These are phyloP conservation scores for Earliella scabrosa DNA, from an alignment of 1,284 basidiomycete genomes.

Conservation along the genomic window DNA sequence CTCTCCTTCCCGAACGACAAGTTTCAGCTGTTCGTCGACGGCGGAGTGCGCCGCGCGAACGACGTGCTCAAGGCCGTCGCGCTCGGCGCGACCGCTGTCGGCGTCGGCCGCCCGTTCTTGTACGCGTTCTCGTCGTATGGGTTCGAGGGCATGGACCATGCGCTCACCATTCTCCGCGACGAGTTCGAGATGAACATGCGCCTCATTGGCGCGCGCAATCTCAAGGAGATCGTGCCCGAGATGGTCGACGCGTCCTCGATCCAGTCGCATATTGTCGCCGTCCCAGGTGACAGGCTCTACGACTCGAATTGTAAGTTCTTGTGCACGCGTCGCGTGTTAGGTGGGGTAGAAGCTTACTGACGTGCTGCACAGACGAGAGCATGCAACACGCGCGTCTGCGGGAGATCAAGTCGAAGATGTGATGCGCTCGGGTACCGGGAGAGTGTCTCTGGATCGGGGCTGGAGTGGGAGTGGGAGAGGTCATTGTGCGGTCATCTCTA, in stretches of 20 bases:
- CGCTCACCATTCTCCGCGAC: slow-evolving; percentile 83
- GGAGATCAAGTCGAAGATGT: slow-evolving; percentile 55
- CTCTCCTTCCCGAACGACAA: slow-evolving; percentile 63
- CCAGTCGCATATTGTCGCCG: slow-evolving; percentile 61
- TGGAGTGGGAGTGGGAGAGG: too few species aligned
- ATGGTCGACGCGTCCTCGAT: slow-evolving; percentile 89
- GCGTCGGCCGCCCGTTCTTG: slow-evolving; percentile 83
- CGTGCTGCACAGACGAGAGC: slow-evolving; percentile 36
- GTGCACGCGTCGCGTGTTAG: not conserved
- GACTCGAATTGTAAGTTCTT: slow-evolving; percentile 73
- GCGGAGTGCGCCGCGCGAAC: slow-evolving; percentile 88
- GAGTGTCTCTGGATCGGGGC: too few species aligned
- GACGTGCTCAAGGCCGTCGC: slow-evolving; percentile 93
- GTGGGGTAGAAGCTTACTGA: not conserved
- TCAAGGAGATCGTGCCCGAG: slow-evolving; percentile 79
- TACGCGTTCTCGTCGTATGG: slow-evolving; percentile 93
- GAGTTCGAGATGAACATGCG: slow-evolving; percentile 96
- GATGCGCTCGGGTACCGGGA: not conserved
- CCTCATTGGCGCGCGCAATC: slow-evolving; percentile 79
- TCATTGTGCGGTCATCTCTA: not conserved
- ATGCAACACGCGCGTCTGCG: slow-evolving; percentile 58
- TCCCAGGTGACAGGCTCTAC: slow-evolving; percentile 76
- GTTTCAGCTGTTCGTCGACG: slow-evolving; percentile 90
- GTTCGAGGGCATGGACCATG: slow-evolving; percentile 78
- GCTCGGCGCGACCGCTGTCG: slow-evolving; percentile 89